Percentiles rank a stretch among this genome's conserved stretches.
These are phyloP conservation scores for Tardiomyces digboiensis DNA, from an alignment of 1,139 yeast genomes.

Conservation along the genomic window DNA sequence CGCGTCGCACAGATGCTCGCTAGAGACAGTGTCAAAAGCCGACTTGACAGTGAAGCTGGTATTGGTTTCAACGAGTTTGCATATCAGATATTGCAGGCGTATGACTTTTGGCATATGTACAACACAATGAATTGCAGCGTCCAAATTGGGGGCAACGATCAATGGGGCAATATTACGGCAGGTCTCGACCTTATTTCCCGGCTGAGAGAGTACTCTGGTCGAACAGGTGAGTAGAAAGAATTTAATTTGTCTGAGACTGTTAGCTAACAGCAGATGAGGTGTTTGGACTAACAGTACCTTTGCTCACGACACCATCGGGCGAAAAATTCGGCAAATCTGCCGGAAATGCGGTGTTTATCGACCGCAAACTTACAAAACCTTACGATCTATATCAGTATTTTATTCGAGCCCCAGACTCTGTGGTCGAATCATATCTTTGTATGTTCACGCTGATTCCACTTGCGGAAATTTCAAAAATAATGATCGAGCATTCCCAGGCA, in stretches of 20 bases:
- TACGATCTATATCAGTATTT: conserved; percentile 83
- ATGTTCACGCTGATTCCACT: conserved; percentile 74
- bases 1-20: conserved; percentile 83
- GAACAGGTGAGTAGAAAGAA: conserved; percentile 18
- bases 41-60: conserved; percentile 63
- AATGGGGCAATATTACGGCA: conserved; percentile 97
- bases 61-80: conserved; percentile 91
- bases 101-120: conserved; percentile 82
- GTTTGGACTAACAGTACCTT: conserved; percentile 83
- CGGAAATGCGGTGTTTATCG: conserved; percentile 92
- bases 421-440: conserved; percentile 57
- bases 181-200: conserved; percentile 84
- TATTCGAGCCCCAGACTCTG: conserved; percentile 70
- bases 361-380: conserved; percentile 59
- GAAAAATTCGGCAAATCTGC: conserved; percentile 97
- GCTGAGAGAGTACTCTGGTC: conserved; percentile 27
- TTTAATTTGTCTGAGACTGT: conserved; percentile 2
- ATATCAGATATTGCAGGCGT: conserved; percentile 89
- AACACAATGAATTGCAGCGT: conserved; percentile 48
- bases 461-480: conserved; percentile 42
- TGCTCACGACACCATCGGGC: conserved; percentile 81
- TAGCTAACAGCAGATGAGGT: conserved; percentile 18
- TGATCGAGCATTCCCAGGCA: conserved; percentile 42
- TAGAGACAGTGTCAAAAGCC: conserved; percentile 74
- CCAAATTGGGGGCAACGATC: conserved; percentile 96